phyloP scores from a whole-genome alignment of 1,284 basidiomycete genomes.

The Chalciporus sp. region DNA sequence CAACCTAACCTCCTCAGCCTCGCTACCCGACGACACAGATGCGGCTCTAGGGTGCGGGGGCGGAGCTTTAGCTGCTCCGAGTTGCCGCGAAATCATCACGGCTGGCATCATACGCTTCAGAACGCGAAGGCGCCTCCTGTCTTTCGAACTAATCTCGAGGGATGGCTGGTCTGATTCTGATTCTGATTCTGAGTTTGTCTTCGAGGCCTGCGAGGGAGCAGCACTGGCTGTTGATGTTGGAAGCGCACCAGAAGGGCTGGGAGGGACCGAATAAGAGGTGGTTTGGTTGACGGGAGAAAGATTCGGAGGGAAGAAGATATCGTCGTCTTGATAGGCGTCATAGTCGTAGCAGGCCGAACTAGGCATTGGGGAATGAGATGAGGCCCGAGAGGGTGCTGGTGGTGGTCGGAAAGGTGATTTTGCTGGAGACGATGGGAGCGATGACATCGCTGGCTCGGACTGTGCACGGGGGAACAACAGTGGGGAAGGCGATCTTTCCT shows the following conservation, averaged over 20 bases:
- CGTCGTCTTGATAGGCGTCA: slow-evolving; percentile 13
- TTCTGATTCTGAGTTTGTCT: slow-evolving; percentile 19
- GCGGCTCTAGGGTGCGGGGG: slow-evolving; percentile 18
- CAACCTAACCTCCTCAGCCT: slow-evolving; percentile 36
- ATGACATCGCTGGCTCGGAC: slow-evolving; percentile 14
- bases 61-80: slow-evolving; percentile 19
- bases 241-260: slow-evolving; percentile 21
- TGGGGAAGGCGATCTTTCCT: slow-evolving; percentile 12
- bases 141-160: slow-evolving; percentile 28
- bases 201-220: slow-evolving; percentile 18
- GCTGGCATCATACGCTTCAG: slow-evolving; percentile 48
- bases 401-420: slow-evolving; percentile 1
- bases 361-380: slow-evolving; percentile 13
- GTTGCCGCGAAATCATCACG: slow-evolving; percentile 41
- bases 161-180: slow-evolving; percentile 11
- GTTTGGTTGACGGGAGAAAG: slow-evolving; percentile 6
- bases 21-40: slow-evolving; percentile 28
- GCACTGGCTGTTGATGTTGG: slow-evolving; percentile 24
- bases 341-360: slow-evolving; percentile 5
- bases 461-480: slow-evolving; percentile 6
- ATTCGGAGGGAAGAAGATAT: not conserved
- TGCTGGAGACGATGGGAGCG: slow-evolving; percentile 3
- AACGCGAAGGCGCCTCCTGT: slow-evolving; percentile 36
- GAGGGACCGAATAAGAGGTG: slow-evolving; percentile 8
- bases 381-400: slow-evolving; percentile 2